Evolutionary conservation across 805 yeast species (phyloP), one percentile per base, ranked within the genome.

Genomic region (Candida stauntonica): DNA sequence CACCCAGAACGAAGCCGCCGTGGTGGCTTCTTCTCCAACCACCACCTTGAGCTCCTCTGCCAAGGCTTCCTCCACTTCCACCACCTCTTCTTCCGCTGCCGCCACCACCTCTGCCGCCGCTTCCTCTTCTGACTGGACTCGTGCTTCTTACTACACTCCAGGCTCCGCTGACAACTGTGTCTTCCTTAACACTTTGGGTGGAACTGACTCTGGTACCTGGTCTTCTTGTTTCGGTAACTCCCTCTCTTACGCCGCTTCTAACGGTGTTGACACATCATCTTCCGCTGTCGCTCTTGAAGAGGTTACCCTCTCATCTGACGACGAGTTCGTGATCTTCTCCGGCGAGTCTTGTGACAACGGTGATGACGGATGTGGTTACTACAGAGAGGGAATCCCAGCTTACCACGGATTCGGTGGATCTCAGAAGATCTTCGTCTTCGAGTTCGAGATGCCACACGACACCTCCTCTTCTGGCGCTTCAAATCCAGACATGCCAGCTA

Each of bases 401-500:
- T 83, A 83, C 72, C 94, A 88, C 58, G 99, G 98, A 29, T 93
- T 91, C 63, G 81, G 76, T 33, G 99, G 99, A 56, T 61, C 71
- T 40, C 57, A 70, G 59, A 91, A 91, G 76, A 78, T 91, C 60
- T 89, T 93, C 63, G 81, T 87, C 36, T 86, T 93, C 61, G 97
- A 91, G 71, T 93, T 93, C 68, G 69, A 73, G 61, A 93, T 93
- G 99, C 99, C 99, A 48, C 59, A 75, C 43, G 88, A 77, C 50
- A 13, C 45, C 14, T 17, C 34, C 13, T 63, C 70, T 36, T 57
- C 71, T 26, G 68, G 73, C 45, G 60, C 72, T 32, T 50, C 69
- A 55, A 88, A 89, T 73, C 73, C 73, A 57, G 97, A 93, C 64
- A 91, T 93, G 98, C 99, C 99, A 51, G 98, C 99, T 46, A 75